Evolutionary conservation across 1,284 basidiomycete species (phyloP), one percentile per base, ranked within the genome.

Genomic region (Taiwanofungus camphoratus): DNA sequence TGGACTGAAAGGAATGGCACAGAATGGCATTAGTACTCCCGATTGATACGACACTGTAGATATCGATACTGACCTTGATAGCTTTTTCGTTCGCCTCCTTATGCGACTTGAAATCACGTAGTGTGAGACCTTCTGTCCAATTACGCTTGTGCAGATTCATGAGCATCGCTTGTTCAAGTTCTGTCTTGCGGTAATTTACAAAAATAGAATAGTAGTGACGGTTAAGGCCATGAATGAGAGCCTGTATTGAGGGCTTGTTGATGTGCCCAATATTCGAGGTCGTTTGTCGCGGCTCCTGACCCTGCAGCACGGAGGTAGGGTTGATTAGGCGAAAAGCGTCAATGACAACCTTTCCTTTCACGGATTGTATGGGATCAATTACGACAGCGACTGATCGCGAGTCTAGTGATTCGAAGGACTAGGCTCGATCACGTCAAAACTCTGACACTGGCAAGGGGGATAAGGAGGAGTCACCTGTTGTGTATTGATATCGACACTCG

Each of bases 261-360:
- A 99, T 87, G 62, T 98, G 95, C 9, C 96, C 96, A 49, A 99
- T 94, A 63, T 99, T 99, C 32, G 90, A 93, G 11, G 96, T 99
- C 41, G 93, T 97, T 65, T 99, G 96, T 22, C 96, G 79, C 13
- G 93, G 91, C 68, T 99, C 96, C 50, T 92, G 87, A 44, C 96
- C 94, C 55, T 90, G 71, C 30, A 91, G 78, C 51, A 95, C 82
- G 36, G 82, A 76, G 55, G 89, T 82, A 24, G 93, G 89, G 61
- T 87, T 87, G 68, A 97, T 97, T 34, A 92, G 84, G 49, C 96
- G 87, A 77, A 99, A 99, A 5, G 96, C 96, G 68, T 99, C 96
- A 53, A 99, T 98, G 46, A 99, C 96, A 35, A 99, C 96, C 65
- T 94, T 94, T 44, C 92, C 92, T 53, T 98, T 94, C 57, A 99